Conservation (phyloP, 202 grass and related monocot species). For the Dendrocalamus latiflorus region DNA sequence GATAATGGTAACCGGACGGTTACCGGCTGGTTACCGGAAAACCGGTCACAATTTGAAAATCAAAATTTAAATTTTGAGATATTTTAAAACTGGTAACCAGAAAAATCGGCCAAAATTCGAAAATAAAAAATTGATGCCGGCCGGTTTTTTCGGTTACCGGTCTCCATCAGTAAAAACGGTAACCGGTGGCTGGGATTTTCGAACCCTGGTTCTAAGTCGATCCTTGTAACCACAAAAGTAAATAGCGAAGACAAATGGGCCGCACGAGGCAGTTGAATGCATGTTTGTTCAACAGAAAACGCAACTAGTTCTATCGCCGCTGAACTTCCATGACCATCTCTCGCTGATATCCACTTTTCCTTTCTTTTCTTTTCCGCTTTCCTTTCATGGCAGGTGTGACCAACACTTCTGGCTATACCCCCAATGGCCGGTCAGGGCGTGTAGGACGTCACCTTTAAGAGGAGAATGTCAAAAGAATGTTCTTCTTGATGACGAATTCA, state of each 20-base stretch:
- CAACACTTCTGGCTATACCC: slow-evolving; percentile 3
- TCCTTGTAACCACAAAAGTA: slow-evolving; percentile 11
- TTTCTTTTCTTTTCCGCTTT: background rate
- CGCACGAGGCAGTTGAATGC: background rate
- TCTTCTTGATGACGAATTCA: slow-evolving; percentile 94
- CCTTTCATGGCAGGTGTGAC: background rate
- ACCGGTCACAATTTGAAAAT: too few relatives aligned
- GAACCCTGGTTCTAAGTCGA: background rate
- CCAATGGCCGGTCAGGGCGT: background rate
- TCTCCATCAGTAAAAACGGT: too few relatives aligned
- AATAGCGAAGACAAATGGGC: background rate
- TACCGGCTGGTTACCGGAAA: too few relatives aligned
- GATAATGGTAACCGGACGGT: too few relatives aligned
- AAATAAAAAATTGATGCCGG: too few relatives aligned
- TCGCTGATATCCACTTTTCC: background rate
- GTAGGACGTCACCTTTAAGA: slow-evolving; percentile 39
- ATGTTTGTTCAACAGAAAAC: slow-evolving; percentile 13
- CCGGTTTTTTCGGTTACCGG: too few relatives aligned
- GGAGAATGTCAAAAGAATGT: slow-evolving; percentile 75
- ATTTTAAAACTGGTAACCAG: too few relatives aligned
- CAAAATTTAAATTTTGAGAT: too few relatives aligned
- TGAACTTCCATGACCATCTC: slow-evolving; percentile 19
- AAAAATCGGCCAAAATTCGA: too few relatives aligned
- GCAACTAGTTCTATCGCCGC: background rate
- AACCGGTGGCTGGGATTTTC: too few relatives aligned